Conservation (phyloP, 2,329 filamentous ascomycete species). For the Rutstroemia sp. region DNA sequence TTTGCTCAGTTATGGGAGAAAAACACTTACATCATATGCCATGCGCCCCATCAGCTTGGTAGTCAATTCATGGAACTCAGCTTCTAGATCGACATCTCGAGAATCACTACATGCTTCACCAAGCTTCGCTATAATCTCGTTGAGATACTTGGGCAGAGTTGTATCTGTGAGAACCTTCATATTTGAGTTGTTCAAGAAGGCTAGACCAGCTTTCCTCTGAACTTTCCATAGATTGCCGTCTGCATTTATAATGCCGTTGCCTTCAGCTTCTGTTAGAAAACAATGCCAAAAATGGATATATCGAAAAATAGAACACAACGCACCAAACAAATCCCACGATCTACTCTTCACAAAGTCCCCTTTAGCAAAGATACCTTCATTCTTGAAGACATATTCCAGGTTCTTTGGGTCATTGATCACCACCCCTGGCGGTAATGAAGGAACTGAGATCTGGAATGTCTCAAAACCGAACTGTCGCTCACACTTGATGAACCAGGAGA, state of each 20-base stretch:
- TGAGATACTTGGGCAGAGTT: constrained; percentile 48
- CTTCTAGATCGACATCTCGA: constrained; percentile 46
- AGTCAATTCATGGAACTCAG: constrained; percentile 56
- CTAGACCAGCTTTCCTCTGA: constrained; percentile 53
- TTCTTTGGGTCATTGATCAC: constrained; percentile 56
- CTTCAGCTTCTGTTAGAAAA: constrained; percentile 23
- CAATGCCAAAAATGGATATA: neutral
- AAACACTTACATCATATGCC: constrained; percentile 47
- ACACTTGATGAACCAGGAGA: constrained; percentile 55
- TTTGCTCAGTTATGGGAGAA: neutral
- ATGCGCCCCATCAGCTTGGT: constrained; percentile 60
- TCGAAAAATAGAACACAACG: constrained; percentile 3
- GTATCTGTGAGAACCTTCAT: constrained; percentile 49
- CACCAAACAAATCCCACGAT: constrained; percentile 55
- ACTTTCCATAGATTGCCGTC: constrained; percentile 57
- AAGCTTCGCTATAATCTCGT: constrained; percentile 36
- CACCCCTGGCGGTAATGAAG: constrained; percentile 53
- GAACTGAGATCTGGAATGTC: constrained; percentile 56
- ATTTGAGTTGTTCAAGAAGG: constrained; percentile 52
- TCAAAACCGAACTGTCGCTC: constrained; percentile 49
- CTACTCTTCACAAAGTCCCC: constrained; percentile 53
- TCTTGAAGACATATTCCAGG: constrained; percentile 55
- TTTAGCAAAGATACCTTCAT: constrained; percentile 54
- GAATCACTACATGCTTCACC: constrained; percentile 14
- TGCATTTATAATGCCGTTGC: constrained; percentile 59